Base-by-base conservation (phyloP, 1,139 yeast species). In the Yamadazyma blattariae region DNA sequence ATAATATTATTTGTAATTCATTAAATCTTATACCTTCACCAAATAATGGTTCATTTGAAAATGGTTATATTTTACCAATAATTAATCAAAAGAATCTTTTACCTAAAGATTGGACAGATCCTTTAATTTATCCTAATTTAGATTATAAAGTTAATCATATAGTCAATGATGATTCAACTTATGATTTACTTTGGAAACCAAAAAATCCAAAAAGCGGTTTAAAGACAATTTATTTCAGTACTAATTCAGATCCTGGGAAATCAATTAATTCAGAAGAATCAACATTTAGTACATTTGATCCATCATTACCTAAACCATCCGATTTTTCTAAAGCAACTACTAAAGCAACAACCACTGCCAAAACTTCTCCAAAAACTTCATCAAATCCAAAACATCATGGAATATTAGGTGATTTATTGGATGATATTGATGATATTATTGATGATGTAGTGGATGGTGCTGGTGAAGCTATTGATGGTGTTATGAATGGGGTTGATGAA, bases 1-100 rank as follows among this genome's bases (percentile, higher is more conserved):
- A 87, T 57, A 79, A 82, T 46, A 66, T 89, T 25, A 46, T 90
- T 3, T 85, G 96, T 56, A 86, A 82, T 19, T 67, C 87, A 1
- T 61, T 87, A 34, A 71, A 74, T 30, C 48, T 87, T 24, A 44
- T 40, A 2, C 85, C 89, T 0, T 63, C 81, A 7, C 59, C 71
- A 3, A 82, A 79, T 45, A 82, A 84, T 47, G 94, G 92, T 0
- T 64, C 79, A 1, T 39, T 31, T 13, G 30, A 38, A 11, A 34
- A 22, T 37, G 30, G 37, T 36, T 42, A 33, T 44, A 40, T 36
- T 12, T 39, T 38, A 24, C 41, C 57, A 1, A 39, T 47, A 12
- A 37, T 70, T 10, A 48, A 59, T 7, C 33, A 43, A 10, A 37
- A 42, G 23, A 65, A 67, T 37, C 33, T 54, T 0, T 56, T 83